phyloP scores from a whole-genome alignment of 345 rosid species.

The Schrenkiella parvula region DNA sequence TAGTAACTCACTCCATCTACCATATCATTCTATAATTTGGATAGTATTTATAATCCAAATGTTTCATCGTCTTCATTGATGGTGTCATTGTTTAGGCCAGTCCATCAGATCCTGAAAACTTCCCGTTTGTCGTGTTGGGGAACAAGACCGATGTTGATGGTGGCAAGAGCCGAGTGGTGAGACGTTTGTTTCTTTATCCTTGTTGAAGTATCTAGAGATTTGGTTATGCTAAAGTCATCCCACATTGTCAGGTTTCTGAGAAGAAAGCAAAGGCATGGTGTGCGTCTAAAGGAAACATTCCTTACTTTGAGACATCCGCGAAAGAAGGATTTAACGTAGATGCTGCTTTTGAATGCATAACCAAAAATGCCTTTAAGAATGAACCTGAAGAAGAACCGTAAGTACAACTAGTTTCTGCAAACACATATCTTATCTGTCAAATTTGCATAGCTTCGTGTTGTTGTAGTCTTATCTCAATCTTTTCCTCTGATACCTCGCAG shows the following conservation, averaged over 20 bases:
- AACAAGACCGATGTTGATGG: constrained; percentile 83
- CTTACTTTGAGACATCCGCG: constrained; percentile 90
- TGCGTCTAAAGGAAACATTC: constrained; percentile 87
- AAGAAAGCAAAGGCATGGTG: constrained; percentile 95
- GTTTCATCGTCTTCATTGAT: not conserved
- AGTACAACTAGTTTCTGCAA: constrained; percentile 19
- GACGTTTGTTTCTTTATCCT: constrained; percentile 19
- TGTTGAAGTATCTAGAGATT: not conserved
- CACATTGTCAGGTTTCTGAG: constrained; percentile 63
- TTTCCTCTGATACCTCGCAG: constrained; percentile 27
- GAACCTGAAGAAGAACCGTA: constrained; percentile 89
- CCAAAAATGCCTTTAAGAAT: constrained; percentile 83
- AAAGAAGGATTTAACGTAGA: constrained; percentile 92
- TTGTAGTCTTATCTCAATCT: not conserved
- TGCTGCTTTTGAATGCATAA: constrained; percentile 76
- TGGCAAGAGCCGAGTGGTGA: constrained; percentile 86
- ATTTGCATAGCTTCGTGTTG: not conserved
- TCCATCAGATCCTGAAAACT: constrained; percentile 83
- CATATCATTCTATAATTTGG: not conserved
- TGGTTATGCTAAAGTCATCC: not conserved
- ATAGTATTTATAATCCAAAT: not conserved
- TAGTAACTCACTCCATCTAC: not conserved
- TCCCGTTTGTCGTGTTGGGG: constrained; percentile 82
- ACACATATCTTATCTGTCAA: not conserved
- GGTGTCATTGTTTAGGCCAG: constrained; percentile 51